A percentile compares a stretch with the other conserved stretches of the same genome.
Conservation (phyloP, 2,329 filamentous ascomycete genomes). For the Lasiodiplodia theobromae region DNA sequence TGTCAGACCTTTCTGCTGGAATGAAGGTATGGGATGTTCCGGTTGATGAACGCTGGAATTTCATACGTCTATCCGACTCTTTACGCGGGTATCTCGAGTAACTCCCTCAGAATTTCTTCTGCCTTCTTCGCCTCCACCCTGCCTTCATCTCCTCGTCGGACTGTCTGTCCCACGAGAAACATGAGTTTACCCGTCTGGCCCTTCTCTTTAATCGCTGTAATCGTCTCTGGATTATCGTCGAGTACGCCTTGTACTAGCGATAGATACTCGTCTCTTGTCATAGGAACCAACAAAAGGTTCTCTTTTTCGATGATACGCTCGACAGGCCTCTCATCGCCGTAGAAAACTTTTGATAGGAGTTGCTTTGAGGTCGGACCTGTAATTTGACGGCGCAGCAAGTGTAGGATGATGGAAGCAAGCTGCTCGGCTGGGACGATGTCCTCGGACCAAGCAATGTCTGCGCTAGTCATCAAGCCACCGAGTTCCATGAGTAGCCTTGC, state of each 20-base stretch:
- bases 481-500: constrained; percentile 59
- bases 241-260: constrained; percentile 62
- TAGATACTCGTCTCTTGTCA: constrained; percentile 64
- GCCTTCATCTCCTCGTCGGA: constrained; percentile 65
- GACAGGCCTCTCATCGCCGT: constrained; percentile 57
- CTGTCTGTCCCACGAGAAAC: constrained; percentile 74
- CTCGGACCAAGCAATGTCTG: constrained; percentile 49
- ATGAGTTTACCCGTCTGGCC: constrained; percentile 70
- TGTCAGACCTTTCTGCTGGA: too few relatives aligned
- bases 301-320: constrained; percentile 63
- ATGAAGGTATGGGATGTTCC: neutral
- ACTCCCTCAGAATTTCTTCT: constrained; percentile 59
- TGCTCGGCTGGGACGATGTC: constrained; percentile 48
- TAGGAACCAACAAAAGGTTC: constrained; percentile 61
- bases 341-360: constrained; percentile 63
- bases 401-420: constrained; percentile 53
- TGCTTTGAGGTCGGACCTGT: constrained; percentile 66
- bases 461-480: constrained; percentile 54
- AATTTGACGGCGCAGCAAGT: constrained; percentile 52
- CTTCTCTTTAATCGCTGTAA: constrained; percentile 63
- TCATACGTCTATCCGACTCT: neutral
- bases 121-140: constrained; percentile 68
- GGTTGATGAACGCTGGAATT: neutral
- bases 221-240: constrained; percentile 62
- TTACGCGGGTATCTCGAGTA: constrained; percentile 44